Evolutionary conservation across 129 eudicot species (phyloP).

Genomic region (Tanacetum coccineum): DNA sequence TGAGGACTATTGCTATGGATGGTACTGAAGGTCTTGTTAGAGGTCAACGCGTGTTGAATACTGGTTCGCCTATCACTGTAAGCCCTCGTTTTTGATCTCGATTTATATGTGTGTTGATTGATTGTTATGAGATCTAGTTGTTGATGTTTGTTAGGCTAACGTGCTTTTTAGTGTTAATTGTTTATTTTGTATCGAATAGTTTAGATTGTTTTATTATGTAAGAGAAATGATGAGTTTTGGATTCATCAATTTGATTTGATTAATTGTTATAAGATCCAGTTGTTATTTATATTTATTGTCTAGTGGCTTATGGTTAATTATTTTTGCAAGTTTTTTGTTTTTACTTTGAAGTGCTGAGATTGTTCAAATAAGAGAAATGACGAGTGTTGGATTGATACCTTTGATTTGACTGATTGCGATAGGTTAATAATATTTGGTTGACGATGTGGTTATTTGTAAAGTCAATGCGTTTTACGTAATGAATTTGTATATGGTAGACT

Average conservation of each 20-base stretch:
- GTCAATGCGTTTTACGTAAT: too few species aligned
- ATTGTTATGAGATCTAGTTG: neutral
- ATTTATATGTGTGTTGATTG: too few species aligned
- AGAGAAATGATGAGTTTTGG: too few species aligned
- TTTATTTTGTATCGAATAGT: neutral
- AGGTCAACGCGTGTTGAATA: constrained; percentile 83
- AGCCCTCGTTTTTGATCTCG: constrained; percentile 13
- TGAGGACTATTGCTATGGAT: constrained; percentile 99
- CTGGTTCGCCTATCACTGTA: constrained; percentile 98
- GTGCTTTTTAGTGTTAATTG: neutral
- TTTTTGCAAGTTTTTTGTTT: neutral
- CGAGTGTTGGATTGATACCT: too few species aligned
- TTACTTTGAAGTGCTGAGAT: neutral
- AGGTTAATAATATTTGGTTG: too few species aligned
- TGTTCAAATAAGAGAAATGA: too few species aligned
- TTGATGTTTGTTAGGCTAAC: too few species aligned
- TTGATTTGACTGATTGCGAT: too few species aligned
- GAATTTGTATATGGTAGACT: too few species aligned
- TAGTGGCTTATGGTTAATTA: neutral
- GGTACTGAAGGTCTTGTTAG: constrained; percentile 98
- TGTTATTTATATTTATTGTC: neutral
- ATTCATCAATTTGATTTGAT: neutral
- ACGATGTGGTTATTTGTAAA: too few species aligned
- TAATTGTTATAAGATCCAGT: constrained; percentile 4
- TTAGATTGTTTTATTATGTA: neutral